Base-by-base conservation (phyloP, 164 flowering plant genomes). In the Kingdonia uniflora region DNA sequence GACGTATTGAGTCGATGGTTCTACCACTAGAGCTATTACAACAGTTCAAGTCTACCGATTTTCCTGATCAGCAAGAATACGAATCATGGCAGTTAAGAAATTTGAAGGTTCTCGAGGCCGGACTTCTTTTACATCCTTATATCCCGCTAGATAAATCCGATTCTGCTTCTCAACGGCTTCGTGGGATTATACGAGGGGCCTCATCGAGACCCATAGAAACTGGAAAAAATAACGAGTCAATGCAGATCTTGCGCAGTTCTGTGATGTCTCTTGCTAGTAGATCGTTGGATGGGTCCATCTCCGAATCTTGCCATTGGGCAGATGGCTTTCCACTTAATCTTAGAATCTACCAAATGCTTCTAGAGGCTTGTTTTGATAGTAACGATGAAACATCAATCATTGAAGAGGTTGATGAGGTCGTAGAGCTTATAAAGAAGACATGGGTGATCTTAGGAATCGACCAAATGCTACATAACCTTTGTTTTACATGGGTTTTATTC, bases 241-340 rank as follows among this genome's bases (percentile, higher is more conserved):
- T 85, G 84, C 79, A 79, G 64, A 59, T 19, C 11, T 74, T 91
- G 15, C 76, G 85, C 16, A 74, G 49, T 49, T 54, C 68, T 57
- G 92, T 82, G 10, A 74, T 71, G 73, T 59, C 86, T 55, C 88
- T 87, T 54, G 92, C 95, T 40, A 73, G 79, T 54, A 72, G 92
- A 68, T 74, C 87, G 17, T 64, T 67, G 65, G 80, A 85, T 66
- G 91, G 81, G 2, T 66, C 75, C 17, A 53, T 42, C 20, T 23
- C 87, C 8, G 84, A 75, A 20, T 51, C 65, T 23, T 85, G 91
- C 61, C 96, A 85, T 46, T 91, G 98, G 98, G 98, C 95, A 15
- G 98, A 87, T 70, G 96, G 94, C 12, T 65, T 53, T 57, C 98
- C 98, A 5, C 47, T 91, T 54, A 91, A 85, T 63, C 75, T 91